Evolutionary conservation across 108 stramenopile genomes (phyloP), one percentile per base, ranked within the genome.

Genomic region (Bacterosira constricta): DNA sequence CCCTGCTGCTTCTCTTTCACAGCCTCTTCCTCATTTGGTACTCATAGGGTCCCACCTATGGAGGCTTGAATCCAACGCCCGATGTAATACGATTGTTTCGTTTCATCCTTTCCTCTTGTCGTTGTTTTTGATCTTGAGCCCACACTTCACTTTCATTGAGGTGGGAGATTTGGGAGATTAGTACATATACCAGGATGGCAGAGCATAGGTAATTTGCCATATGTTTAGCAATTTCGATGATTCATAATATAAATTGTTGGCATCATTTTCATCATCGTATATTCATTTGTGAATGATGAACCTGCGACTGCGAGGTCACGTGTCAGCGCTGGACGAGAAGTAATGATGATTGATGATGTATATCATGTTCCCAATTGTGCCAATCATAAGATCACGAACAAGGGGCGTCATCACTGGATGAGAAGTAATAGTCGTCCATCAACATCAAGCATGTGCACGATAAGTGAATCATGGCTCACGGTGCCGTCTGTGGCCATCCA

Each of bases 61-160:
- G 51, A 1, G 51, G 51, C 51, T 29, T 12, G 23, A 52, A 52
- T 29, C 23, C 27, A 3, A 5, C 23, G 26, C 26, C 29, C 63
- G 15, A 20, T 13, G 26, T 17, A 34, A n/a, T 35, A 46, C 41
- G 34, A 15, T 11, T 34, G 31, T n/a, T n/a, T 31, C 44, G 35
- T 21, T 23, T n/a, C n/a, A n/a, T n/a, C n/a, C n/a, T n/a, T n/a
- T n/a, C n/a, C n/a, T n/a, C n/a, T n/a, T n/a, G n/a, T n/a, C n/a
- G n/a, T n/a, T n/a, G 15, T 4, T 47, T 39, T 12, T 46, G 18
- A 27, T 80, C 79, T 27, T 71, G 36, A 12, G 51, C 41, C 90
- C 88, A 92, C 4, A 85, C 86, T 10, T 76, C 56, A 46, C 85
- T 86, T 56, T 92, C 88, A 23, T 63, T 47, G 32, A 89, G 66